Base-by-base conservation (phyloP, 2,329 filamentous ascomycete genomes). In the Calonectria hawksworthii region DNA sequence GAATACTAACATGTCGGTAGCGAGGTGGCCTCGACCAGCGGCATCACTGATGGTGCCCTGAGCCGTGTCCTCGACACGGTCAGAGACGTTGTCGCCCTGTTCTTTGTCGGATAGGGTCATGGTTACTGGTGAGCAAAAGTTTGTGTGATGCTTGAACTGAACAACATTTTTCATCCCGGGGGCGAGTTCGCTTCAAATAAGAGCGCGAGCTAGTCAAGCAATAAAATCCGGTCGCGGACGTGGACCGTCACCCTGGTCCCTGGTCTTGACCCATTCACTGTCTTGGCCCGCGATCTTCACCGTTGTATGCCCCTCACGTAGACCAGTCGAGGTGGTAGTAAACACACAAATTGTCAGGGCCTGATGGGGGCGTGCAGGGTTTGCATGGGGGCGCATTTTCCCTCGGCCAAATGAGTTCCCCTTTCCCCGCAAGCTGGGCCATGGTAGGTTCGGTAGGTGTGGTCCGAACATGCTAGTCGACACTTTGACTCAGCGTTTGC, bases 1-100 rank as follows among this genome's bases (percentile, higher is more conserved):
- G 16, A 14, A 32, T 26, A 77, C 79, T 78, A n/a, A 81, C 79
- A 77, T 75, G 63, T 81, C 79, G 23, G 79, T 81, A 28, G 79
- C 79, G 14, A 52, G 18, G 41, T 75, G 78, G 8, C 79, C 79
- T 16, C 70, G 77, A 14, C 79, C 79, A 54, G 79, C 78, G 30
- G 71, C 79, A 61, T 81, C 78, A 38, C 71, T 70, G 64, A 81
- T 66, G 16, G 66, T 75, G 32, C 77, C 75, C 18, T 23, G 65
- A 26, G 21, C 23, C 8, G 50, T 41, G 44, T 77, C 75, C 70
- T 81, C 79, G 63, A 80, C 69, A 14, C 70, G 68, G 70, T 79
- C 78, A 32, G 77, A 75, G 50, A 76, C 74, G 52, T 81, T 76
- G 47, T 75, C 70, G 26, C 76, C 78, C 56, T 77, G 75, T 52